Base-by-base conservation (phyloP, 1,139 yeast species). In the Geotrichum klebahnii region DNA sequence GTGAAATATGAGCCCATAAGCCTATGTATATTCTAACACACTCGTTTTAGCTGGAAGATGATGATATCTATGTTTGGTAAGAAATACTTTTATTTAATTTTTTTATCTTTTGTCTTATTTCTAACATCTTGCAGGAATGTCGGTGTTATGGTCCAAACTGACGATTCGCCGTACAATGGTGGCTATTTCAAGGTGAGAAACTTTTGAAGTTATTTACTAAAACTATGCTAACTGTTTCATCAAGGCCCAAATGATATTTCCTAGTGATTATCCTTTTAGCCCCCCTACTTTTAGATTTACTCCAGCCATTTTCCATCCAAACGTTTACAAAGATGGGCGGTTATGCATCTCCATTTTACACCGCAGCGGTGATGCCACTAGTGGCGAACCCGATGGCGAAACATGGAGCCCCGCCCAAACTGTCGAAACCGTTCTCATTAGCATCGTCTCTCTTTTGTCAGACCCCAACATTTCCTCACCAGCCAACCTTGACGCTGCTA, bases 321-420 rank as follows among this genome's bases (percentile, higher is more conserved):
- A 90, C 67, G 95, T 90, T 53, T 90, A 90, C 70, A 78, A 88
- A 57, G 96, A 90, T 68, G 97, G 97, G 29, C 74, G 94, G 60
- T 77, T 90, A 52, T 90, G 97, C 73, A 89, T 90, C 56, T 86
- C 96, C 48, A 90, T 90, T 59, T 75, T 90, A 57, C 97, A 90
- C 67, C 88, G 84, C 61, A 82, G 87, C 22, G 96, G 96, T 22
- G 95, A 87, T 64, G 86, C 87, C 31, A 84, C 92, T 49, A 78
- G 86, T 37, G 96, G 87, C 59, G 96, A 89, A 66, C 95, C 90
- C 4, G 96, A 88, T 61, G 82, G 83, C 55, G 97, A 68, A 58
- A 68, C 71, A 20, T 90, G 97, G 97, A 81, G 92, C 36, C 97
- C 97, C 0, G 97, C 95, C 2, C 97, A 90, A 70, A 84, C 94